Base-by-base conservation (phyloP, 208 protist genomes). In the Trypanosoma grayi region DNA sequence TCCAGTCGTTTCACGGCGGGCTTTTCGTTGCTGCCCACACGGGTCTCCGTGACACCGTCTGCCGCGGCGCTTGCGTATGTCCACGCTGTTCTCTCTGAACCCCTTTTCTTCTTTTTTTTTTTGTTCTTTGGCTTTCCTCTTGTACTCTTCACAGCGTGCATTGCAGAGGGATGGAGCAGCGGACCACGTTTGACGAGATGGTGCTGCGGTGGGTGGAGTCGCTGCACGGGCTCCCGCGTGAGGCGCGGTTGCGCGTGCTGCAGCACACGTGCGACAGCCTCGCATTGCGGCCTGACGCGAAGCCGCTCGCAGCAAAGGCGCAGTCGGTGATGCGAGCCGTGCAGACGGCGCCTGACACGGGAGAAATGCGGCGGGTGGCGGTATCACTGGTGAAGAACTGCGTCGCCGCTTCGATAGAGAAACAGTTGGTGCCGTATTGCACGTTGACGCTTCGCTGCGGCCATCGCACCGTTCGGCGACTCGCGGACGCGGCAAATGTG, bases 121-220 rank as follows among this genome's bases (percentile, higher is more conserved):
- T 22, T 60, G 34, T 58, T 51, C 59, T 70, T 63, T 66, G 39
- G 54, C 60, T 62, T 57, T 68, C 43, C 43, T 55, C 24, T 13
- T 36, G 20, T 37, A 28, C 40, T 28, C 18, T 37, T 59, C 28
- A 54, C 37, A 51, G 16, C 6, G 24, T 11, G 20, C 33, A 33
- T 13, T 60, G 27, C 41, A 60, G n/a, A n/a, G 28, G 27, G 50
- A 57, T 50, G 34, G 28, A 48, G 24, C 14, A 27, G 37, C 14
- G 13, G 13, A 16, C 40, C 30, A 27, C 43, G n/a, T 65, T 75
- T 46, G 69, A 83, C 34, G 58, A 74, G 39, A 52, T 79, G 48
- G 60, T 84, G n/a, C 30, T 75, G 20, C 47, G 73, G 36, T 84
- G 78, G 73, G 41, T 79, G 20, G 52, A 56, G 20, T 39, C 25